Evolutionary conservation across 495 filamentous ascomycete species (phyloP), one percentile per base, ranked within the genome.

Genomic region (Lineolata rhizophorae): DNA sequence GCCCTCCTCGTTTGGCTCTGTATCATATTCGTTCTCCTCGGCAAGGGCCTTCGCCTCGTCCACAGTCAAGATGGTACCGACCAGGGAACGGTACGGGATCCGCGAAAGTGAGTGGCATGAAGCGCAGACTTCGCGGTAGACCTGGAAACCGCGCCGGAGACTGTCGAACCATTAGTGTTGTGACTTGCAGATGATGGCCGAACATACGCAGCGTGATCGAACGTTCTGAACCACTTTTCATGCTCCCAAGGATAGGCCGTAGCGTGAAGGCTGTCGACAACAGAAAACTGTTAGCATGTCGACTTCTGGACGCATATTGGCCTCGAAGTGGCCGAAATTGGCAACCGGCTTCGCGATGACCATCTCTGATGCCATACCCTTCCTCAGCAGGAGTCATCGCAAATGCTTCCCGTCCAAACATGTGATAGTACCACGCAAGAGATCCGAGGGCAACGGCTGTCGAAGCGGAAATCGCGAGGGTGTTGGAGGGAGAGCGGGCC

Each of bases 101-200:
- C 90, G 77, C 51, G 65, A 71, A 31, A 99, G 73, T 32, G 90
- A 95, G 66, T 99, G 90, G 65, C 90, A 99, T 36, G 79, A 75
- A 31, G 85, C 69, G 67, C 90, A 99, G 45, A 99, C 90, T 59
- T 99, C 90, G 46, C 75, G 82, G 69, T 99, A 99, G 50, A 99
- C 90, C 62, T 93, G 90, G 72, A 99, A 95, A 58, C 90, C 90
- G 60, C 90, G 84, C 49, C 90, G 87, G 44, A 99, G 83, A 45
- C 85, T 93, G 42, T 9, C 20, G 30, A 30, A 30, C 35, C 35
- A 31, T 29, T 60, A 35, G 58, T n/a, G n/a, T n/a, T n/a, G n/a
- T n/a, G n/a, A n/a, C n/a, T n/a, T n/a, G n/a, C n/a, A n/a, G n/a
- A n/a, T n/a, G n/a, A n/a, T n/a, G n/a, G 24, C 29, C 32, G 24